A percentile compares a stretch with the other conserved stretches of the same genome.
These are phyloP conservation scores for Aspergillus spinulosporus DNA, from an alignment of 2,329 filamentous ascomycete genomes.

Conservation along the genomic window DNA sequence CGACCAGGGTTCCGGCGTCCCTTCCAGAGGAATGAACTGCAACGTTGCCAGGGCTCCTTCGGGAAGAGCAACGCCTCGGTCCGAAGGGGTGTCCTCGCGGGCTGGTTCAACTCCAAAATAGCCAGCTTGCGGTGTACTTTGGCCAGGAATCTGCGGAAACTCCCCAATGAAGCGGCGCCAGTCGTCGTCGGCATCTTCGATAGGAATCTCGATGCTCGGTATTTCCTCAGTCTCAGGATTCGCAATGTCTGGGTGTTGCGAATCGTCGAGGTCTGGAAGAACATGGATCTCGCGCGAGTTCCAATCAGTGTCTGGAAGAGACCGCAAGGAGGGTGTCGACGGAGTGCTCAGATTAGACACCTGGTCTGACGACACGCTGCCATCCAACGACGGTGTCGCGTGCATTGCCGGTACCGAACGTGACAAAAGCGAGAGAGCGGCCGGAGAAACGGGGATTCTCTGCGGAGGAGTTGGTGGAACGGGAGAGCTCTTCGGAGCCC, in stretches of 20 bases:
- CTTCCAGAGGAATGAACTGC: constrained; percentile 66
- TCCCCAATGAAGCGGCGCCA: constrained; percentile 58
- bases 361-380: constrained; percentile 84
- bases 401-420: constrained; percentile 71
- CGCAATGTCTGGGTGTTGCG: constrained; percentile 24
- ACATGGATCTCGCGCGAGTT: constrained; percentile 40
- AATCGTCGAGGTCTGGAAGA: constrained; percentile 34
- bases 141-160: constrained; percentile 42
- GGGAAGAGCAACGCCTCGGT: constrained; percentile 68
- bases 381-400: constrained; percentile 84
- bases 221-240: constrained; percentile 31
- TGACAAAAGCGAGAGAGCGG: constrained; percentile 70
- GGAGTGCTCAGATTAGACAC: constrained; percentile 80
- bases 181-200: constrained; percentile 48
- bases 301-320: constrained; percentile 64
- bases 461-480: constrained; percentile 52
- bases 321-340: constrained; percentile 72
- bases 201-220: constrained; percentile 37
- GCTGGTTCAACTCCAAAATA: constrained; percentile 21
- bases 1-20: constrained; percentile 42
- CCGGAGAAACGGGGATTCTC: constrained; percentile 72
- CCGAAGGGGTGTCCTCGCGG: constrained; percentile 36
- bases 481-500: constrained; percentile 51
- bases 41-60: constrained; percentile 78
- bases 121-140: constrained; percentile 23